These are phyloP conservation scores for Colletotrichum zoysiae DNA, from an alignment of 2,329 filamentous ascomycete genomes.

Conservation along the genomic window DNA sequence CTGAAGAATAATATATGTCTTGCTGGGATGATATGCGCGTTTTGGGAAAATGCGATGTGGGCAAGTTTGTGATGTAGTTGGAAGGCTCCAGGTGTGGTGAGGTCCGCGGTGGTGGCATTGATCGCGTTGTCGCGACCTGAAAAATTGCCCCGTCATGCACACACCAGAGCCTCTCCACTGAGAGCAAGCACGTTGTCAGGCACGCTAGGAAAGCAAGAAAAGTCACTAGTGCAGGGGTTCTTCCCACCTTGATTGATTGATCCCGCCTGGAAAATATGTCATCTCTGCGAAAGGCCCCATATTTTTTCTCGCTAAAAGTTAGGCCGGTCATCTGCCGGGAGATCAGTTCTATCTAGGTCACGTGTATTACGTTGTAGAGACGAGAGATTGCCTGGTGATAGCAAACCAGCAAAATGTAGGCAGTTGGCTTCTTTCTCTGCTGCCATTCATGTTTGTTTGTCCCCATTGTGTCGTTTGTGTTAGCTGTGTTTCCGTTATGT, in stretches of 20 bases:
- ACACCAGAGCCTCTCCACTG: conserved; percentile 39
- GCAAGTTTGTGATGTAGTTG: conserved; percentile 1
- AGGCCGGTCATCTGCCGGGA: conserved; percentile 28
- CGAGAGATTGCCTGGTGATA: neutral
- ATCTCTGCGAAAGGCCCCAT: conserved; percentile 33
- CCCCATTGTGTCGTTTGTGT: neutral
- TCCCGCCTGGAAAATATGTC: conserved; percentile 36
- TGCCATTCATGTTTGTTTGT: neutral
- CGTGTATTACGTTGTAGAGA: conserved; percentile 1
- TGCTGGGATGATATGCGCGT: conserved; percentile 1
- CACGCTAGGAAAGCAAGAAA: conserved; percentile 31
- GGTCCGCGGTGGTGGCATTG: conserved; percentile 11
- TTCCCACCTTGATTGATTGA: conserved; percentile 33
- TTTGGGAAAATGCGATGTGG: conserved; percentile 3
- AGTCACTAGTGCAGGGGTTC: conserved; percentile 41
- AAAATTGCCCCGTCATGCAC: conserved; percentile 43
- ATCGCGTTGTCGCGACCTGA: conserved; percentile 42
- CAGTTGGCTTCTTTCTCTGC: neutral
- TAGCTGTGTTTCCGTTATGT: no score
- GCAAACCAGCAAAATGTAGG: neutral
- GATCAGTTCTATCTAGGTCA: conserved; percentile 21
- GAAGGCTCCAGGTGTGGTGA: conserved; percentile 10
- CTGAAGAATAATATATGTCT: neutral
- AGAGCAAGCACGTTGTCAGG: conserved; percentile 16
- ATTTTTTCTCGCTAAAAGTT: conserved; percentile 26